Evolutionary conservation across 345 rosid species (phyloP).

Genomic region (Diplotaxis tenuifolia): DNA sequence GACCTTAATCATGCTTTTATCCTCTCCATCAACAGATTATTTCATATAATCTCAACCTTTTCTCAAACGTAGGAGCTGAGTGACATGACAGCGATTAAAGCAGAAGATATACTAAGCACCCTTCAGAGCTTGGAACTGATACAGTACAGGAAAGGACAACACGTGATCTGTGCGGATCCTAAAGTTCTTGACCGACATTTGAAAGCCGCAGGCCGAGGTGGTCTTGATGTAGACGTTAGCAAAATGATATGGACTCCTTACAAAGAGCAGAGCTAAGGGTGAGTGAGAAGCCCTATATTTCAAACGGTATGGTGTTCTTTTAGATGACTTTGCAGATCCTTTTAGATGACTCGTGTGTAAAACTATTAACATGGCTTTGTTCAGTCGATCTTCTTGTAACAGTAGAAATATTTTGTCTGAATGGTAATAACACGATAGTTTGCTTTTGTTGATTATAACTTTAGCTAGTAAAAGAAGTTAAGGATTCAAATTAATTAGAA

Average conservation of each 20-base stretch:
- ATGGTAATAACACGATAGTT: not conserved
- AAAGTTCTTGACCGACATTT: slow-evolving; percentile 95
- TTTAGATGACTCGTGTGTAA: slow-evolving; percentile 23
- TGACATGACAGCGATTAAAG: slow-evolving; percentile 98
- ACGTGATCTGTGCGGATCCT: slow-evolving; percentile 96
- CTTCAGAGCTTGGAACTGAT: slow-evolving; percentile 95
- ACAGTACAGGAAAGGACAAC: slow-evolving; percentile 98
- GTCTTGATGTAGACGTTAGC: slow-evolving; percentile 95
- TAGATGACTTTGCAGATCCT: not conserved
- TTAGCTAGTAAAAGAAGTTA: no score
- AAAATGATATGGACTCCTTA: slow-evolving; percentile 99
- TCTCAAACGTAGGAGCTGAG: slow-evolving; percentile 70
- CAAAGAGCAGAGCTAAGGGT: slow-evolving; percentile 70
- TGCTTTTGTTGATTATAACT: no score
- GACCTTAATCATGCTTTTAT: not conserved
- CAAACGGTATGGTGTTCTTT: slow-evolving; percentile 10
- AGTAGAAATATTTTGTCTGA: slow-evolving; percentile 1
- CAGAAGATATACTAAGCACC: slow-evolving; percentile 88
- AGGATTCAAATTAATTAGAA: no score
- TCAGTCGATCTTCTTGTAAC: slow-evolving; percentile 6
- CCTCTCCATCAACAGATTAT: not conserved
- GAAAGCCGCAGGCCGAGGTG: slow-evolving; percentile 97
- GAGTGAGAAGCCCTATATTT: not conserved
- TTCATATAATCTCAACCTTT: slow-evolving; percentile 3
- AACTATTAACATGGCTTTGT: slow-evolving; percentile 19